A percentile compares a stretch with the other conserved stretches of the same genome.
Evolutionary conservation across 1,284 basidiomycete species (phyloP).

Genomic region (Marasmius tenuissimus): DNA sequence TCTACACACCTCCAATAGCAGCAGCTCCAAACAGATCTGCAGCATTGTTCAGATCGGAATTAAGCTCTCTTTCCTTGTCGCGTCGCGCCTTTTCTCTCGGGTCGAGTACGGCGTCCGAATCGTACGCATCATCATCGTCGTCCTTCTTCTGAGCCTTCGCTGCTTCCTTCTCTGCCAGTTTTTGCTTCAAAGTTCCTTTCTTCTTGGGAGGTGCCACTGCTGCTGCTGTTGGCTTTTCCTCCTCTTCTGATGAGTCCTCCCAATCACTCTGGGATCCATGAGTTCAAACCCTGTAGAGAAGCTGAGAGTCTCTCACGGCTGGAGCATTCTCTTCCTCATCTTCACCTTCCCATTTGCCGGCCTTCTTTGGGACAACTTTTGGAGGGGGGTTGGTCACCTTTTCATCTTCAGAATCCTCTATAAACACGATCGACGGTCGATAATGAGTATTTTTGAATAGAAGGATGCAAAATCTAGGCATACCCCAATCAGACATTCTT

Average conservation of each 20-base stretch:
- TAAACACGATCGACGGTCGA: background rate
- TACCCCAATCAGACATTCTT: constrained; percentile 35
- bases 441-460: background rate
- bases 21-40: constrained; percentile 77
- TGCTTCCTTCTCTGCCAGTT: constrained; percentile 88
- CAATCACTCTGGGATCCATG: constrained; percentile 74
- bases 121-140: constrained; percentile 52
- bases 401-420: constrained; percentile 47
- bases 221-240: constrained; percentile 45
- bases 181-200: constrained; percentile 87
- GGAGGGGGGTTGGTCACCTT: constrained; percentile 40
- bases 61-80: constrained; percentile 80
- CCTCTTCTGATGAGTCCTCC: constrained; percentile 88
- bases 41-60: constrained; percentile 83
- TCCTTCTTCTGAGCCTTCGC: constrained; percentile 49
- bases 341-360: constrained; percentile 83
- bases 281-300: constrained; percentile 6
- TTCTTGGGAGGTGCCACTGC: constrained; percentile 76
- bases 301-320: constrained; percentile 41
- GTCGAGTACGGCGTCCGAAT: constrained; percentile 79
- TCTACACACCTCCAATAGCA: constrained; percentile 58
- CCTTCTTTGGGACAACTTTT: constrained; percentile 42
- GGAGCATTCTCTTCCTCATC: constrained; percentile 76
- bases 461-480: background rate
- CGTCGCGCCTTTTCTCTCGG: constrained; percentile 73